Conservation (phyloP, 2,329 filamentous ascomycete species). For the Lithohypha guttulata region DNA sequence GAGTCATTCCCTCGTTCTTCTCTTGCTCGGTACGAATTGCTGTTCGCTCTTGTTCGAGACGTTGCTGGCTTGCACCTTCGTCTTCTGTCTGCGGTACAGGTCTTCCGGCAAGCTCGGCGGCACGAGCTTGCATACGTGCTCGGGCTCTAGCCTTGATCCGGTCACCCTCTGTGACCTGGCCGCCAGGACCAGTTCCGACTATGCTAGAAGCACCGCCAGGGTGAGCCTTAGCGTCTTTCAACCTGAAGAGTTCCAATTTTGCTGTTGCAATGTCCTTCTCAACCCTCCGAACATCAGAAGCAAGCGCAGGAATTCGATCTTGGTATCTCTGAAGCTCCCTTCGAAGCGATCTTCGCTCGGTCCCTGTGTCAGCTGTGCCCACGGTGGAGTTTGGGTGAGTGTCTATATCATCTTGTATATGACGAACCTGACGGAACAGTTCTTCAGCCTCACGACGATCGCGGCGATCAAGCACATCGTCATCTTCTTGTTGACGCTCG, state of each 20-base stretch:
- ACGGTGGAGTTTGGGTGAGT: slow-evolving; percentile 68
- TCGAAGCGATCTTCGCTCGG: slow-evolving; percentile 74
- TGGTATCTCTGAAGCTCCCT: slow-evolving; percentile 80
- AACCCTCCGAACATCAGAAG: slow-evolving; percentile 79
- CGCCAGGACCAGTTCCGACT: slow-evolving; percentile 85
- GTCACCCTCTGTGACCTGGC: slow-evolving; percentile 82
- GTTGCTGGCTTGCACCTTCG: slow-evolving; percentile 66
- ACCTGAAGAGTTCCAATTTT: slow-evolving; percentile 79
- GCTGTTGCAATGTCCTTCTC: slow-evolving; percentile 91
- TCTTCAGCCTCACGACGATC: slow-evolving; percentile 90
- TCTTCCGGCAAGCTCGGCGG: slow-evolving; percentile 80
- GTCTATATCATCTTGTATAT: slow-evolving; percentile 91
- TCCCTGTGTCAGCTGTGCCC: slow-evolving; percentile 66
- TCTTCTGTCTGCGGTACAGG: slow-evolving; percentile 62
- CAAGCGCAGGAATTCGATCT: slow-evolving; percentile 82
- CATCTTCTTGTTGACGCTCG: slow-evolving; percentile 78
- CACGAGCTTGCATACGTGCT: slow-evolving; percentile 97
- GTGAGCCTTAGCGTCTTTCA: slow-evolving; percentile 86
- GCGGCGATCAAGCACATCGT: slow-evolving; percentile 79
- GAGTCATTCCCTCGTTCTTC: slow-evolving; percentile 91
- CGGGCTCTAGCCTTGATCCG: slow-evolving; percentile 88
- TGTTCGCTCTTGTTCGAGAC: slow-evolving; percentile 78
- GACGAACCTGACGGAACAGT: slow-evolving; percentile 80
- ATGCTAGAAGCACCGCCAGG: slow-evolving; percentile 70
- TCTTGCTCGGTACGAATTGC: slow-evolving; percentile 76